Conservation (phyloP, 495 filamentous ascomycete genomes). For the Hyaloscypha variabilis region DNA sequence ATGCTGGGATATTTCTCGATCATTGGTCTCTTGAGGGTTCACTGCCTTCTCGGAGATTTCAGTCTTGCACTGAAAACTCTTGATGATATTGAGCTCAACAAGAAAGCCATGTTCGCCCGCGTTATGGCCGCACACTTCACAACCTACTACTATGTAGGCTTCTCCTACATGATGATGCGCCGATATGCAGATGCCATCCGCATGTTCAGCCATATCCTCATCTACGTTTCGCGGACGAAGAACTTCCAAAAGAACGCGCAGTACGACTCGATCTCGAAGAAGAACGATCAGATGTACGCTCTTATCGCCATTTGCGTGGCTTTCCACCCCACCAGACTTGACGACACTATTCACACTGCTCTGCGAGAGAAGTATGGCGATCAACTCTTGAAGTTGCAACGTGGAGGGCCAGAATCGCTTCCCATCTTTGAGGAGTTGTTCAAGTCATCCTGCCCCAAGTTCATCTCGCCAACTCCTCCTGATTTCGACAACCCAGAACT, state of each 20-base stretch:
- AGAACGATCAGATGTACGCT: conserved; percentile 99
- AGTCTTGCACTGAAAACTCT: conserved; percentile 97
- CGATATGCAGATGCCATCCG: conserved; percentile 98
- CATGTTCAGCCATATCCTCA: conserved; percentile 99
- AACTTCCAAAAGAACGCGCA: conserved; percentile 99
- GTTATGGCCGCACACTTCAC: conserved; percentile 99
- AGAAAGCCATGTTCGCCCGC: conserved; percentile 99
- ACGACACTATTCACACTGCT: conserved; percentile 98
- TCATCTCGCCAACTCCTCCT: conserved; percentile 95
- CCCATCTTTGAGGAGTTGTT: conserved; percentile 98
- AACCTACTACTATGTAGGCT: conserved; percentile 99
- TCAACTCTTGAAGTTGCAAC: conserved; percentile 92
- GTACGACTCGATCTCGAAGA: conserved; percentile 98
- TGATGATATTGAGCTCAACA: conserved; percentile 98
- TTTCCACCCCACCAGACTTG: conserved; percentile 93
- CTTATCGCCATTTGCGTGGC: conserved; percentile 98
- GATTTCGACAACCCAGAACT: conserved; percentile 93
- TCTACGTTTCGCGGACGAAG: conserved; percentile 98
- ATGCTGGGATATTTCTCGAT: conserved; percentile 99
- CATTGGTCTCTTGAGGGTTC: conserved; percentile 93
- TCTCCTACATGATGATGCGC: conserved; percentile 99
- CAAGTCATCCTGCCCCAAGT: conserved; percentile 94
- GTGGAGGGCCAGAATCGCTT: conserved; percentile 90
- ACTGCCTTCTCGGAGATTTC: conserved; percentile 96
- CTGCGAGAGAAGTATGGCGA: conserved; percentile 98